Conservation (phyloP, 169 alveolate genomes). For the Perkinsus marinus region DNA sequence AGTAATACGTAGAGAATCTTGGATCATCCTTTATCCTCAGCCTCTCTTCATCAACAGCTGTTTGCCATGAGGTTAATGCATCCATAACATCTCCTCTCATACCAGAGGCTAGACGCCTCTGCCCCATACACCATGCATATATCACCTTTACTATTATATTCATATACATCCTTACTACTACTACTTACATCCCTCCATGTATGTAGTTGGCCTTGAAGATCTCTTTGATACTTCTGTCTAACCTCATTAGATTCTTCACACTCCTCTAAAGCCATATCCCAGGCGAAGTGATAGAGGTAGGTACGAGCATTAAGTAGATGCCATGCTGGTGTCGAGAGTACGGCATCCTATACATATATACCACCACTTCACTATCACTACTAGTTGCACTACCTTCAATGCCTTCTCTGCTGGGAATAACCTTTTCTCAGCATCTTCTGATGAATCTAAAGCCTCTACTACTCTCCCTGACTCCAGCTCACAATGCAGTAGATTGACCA, state of each 20-base stretch:
- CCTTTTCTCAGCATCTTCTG: not conserved
- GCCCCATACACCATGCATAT: not conserved
- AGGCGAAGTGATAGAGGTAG: not conserved
- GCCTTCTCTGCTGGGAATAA: not conserved
- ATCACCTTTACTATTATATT: not conserved
- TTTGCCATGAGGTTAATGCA: not conserved
- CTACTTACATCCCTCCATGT: not conserved
- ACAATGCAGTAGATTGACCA: not conserved
- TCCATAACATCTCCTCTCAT: not conserved
- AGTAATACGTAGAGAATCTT: not conserved
- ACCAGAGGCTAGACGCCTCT: not conserved
- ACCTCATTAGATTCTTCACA: not conserved
- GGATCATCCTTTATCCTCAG: not conserved
- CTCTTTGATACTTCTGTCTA: not conserved
- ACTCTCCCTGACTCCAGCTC: not conserved
- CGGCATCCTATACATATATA: not conserved
- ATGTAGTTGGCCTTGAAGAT: not conserved
- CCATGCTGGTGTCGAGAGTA: not conserved
- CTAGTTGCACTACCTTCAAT: not conserved
- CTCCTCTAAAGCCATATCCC: not conserved
- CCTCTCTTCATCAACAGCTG: not conserved
- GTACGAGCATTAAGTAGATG: not conserved
- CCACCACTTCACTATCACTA: not conserved
- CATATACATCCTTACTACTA: not conserved
- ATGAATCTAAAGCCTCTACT: not conserved